Percentiles rank a stretch among this genome's conserved stretches.
Conservation (phyloP, 1,284 basidiomycete species). For the Trichosporon faecale region DNA sequence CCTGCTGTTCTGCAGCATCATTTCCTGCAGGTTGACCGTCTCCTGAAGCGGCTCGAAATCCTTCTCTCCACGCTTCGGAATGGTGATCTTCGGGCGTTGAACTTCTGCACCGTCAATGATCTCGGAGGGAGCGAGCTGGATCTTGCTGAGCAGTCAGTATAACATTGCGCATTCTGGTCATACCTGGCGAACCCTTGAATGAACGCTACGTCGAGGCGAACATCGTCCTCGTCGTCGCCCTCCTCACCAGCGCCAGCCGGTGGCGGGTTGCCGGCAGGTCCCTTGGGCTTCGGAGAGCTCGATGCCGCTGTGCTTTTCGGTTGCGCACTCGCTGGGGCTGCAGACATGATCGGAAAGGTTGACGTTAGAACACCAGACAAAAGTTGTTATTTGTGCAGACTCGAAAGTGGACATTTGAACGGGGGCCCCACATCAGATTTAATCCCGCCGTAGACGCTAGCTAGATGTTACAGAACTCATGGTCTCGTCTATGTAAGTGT, state of each 20-base stretch:
- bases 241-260: not conserved
- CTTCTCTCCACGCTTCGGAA: slow-evolving; percentile 91
- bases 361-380: not conserved
- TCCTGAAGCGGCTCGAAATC: slow-evolving; percentile 79
- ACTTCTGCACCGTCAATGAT: slow-evolving; percentile 18
- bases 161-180: slow-evolving; percentile 11
- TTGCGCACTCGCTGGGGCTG: not conserved
- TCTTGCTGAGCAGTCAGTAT: slow-evolving; percentile 30
- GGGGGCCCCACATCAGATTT: not conserved
- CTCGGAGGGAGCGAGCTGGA: slow-evolving; percentile 40
- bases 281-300: not conserved
- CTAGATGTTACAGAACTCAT: slow-evolving; percentile 8
- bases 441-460: not conserved
- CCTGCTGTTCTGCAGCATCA: slow-evolving; percentile 75
- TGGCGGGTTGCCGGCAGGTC: not conserved
- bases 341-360: not conserved
- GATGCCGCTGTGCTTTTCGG: not conserved
- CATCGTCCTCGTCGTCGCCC: slow-evolving; percentile 37
- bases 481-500: not conserved
- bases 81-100: slow-evolving; percentile 53
- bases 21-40: slow-evolving; percentile 61
- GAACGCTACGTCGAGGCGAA: slow-evolving; percentile 32
- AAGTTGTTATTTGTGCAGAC: not conserved
- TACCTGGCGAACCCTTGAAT: slow-evolving; percentile 42
- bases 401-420: not conserved